Evolutionary conservation across 2,329 filamentous ascomycete genomes (phyloP), one percentile per base, ranked within the genome.

Genomic region (Pyrenophora teres): DNA sequence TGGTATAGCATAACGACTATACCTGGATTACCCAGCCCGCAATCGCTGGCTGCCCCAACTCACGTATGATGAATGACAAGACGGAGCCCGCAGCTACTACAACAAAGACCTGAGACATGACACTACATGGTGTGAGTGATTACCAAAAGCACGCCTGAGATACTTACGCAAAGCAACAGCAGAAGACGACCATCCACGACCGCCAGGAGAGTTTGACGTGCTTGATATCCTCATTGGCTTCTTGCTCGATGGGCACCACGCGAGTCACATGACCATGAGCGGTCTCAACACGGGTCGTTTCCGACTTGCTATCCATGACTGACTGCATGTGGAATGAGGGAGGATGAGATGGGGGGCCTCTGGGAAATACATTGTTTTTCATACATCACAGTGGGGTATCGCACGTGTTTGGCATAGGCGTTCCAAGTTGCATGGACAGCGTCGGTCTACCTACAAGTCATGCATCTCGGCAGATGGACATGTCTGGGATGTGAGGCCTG

Each of bases 11-110:
- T 7, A 4, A 10, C 7, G 12, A 0, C 7, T 8, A 4, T 56
- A 78, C 78, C 70, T 81, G 80, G 42, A 84, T 83, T 52, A 84
- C 78, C 81, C 82, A 84, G 23, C 81, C 80, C 1, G 80, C 73
- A 13, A 83, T 74, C 1, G 76, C 69, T 9, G 76, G 70, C 37
- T 80, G 76, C 9, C 81, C 81, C 4, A 84, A 67, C 59, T 84
- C 81, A 31, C 80, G 74, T 19, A 82, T 73, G 53, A 80, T 83
- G 62, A 84, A 84, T 0, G 80, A 78, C 46, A 84, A 79, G 8
- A 83, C 81, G 0, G 79, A 81, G 1, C 81, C 80, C 5, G 81
- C 81, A 4, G 81, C 81, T 1, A 80, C 78, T 3, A 83, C 80
- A 4, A 83, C 81, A 49, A 81, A 83, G 9, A 83, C 78, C 51